Evolutionary conservation across 1,284 basidiomycete species (phyloP).

Genomic region (Dichomitus squalens): DNA sequence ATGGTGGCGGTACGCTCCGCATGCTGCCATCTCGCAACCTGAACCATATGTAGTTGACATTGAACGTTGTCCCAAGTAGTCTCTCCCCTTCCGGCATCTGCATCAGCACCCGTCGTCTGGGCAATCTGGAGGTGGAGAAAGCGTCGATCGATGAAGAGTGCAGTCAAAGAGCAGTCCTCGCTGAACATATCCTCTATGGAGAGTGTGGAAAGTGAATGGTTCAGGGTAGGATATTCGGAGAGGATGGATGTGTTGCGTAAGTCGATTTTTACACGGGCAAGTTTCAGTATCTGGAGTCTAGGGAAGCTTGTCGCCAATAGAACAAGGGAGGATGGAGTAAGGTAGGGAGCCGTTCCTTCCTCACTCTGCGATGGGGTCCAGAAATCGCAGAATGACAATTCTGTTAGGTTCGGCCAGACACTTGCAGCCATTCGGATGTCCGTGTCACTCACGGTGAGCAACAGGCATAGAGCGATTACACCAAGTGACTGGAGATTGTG

Average conservation of each 20-base stretch:
- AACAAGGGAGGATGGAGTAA: background rate
- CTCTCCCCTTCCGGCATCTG: too few species aligned
- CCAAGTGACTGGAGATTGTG: background rate
- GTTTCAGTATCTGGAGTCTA: background rate
- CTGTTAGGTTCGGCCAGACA: background rate
- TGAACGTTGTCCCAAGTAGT: too few species aligned
- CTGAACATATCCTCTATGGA: background rate
- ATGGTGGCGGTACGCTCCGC: too few species aligned
- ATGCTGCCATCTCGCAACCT: too few species aligned
- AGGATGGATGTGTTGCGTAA: background rate
- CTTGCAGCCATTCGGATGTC: background rate
- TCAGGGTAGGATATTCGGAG: background rate
- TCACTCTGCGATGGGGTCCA: background rate
- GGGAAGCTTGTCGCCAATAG: background rate
- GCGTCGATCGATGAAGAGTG: background rate
- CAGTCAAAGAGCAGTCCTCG: background rate
- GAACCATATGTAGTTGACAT: too few species aligned
- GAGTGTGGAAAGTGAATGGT: background rate
- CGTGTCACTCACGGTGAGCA: background rate
- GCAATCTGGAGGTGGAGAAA: background rate
- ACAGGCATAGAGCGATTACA: background rate
- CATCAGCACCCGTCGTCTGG: too few species aligned
- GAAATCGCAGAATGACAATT: background rate
- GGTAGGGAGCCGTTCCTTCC: background rate
- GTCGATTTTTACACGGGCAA: background rate